Conservation (phyloP, 1,139 yeast species). For the Magnusiomyces sp. region DNA sequence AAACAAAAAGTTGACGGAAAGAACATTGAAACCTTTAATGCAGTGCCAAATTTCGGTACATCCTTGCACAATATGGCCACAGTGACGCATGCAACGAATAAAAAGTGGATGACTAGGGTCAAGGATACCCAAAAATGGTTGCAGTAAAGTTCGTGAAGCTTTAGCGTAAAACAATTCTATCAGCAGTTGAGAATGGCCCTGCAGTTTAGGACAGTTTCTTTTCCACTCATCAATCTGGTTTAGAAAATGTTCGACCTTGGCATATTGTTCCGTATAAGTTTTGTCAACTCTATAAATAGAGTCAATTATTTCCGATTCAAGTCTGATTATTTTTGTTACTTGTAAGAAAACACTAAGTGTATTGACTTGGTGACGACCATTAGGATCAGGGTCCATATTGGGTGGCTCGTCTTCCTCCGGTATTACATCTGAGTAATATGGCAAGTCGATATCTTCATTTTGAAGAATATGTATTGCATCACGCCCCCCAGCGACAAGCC, state of each 20-base stretch:
- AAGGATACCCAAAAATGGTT: slow-evolving; percentile 75
- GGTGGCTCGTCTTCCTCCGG: not conserved
- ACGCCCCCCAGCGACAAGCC: not conserved
- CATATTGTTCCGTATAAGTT: slow-evolving; percentile 1
- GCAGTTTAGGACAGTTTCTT: not conserved
- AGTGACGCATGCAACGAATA: slow-evolving; percentile 17
- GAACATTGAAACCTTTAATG: not conserved
- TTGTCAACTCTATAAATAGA: slow-evolving; percentile 1
- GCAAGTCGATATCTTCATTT: slow-evolving; percentile 1
- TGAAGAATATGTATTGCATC: not conserved
- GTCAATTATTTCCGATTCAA: not conserved
- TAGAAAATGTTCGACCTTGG: slow-evolving; percentile 1
- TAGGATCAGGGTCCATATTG: not conserved
- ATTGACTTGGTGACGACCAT: not conserved
- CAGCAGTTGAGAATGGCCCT: slow-evolving; percentile 1
- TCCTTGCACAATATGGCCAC: slow-evolving; percentile 2
- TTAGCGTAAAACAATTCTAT: slow-evolving; percentile 2
- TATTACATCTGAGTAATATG: not conserved
- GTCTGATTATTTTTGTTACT: not conserved
- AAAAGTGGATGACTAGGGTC: slow-evolving; percentile 89
- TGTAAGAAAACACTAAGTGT: slow-evolving; percentile 1
- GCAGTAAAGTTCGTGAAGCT: slow-evolving; percentile 2
- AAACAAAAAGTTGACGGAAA: not conserved
- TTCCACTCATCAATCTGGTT: slow-evolving; percentile 3
- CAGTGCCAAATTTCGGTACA: slow-evolving; percentile 1